Evolutionary conservation across 305 asterid species (phyloP).

Genomic region (Nicotiana rustica): DNA sequence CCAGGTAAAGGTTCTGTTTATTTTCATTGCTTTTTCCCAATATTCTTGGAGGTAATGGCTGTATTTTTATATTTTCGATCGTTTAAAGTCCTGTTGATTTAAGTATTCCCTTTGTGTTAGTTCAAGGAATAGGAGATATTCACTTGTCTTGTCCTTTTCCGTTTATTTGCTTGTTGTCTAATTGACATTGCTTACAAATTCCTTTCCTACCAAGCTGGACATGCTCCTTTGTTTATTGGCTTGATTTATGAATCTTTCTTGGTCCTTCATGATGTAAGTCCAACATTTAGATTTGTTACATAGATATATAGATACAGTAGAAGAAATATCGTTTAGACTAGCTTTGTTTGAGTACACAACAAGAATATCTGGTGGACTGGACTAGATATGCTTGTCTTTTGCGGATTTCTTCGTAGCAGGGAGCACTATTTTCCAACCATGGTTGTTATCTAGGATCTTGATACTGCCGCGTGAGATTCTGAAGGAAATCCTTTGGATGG

Average conservation of each 20-base stretch:
- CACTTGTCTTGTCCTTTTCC: constrained; percentile 6
- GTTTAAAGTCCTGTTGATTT: constrained; percentile 3
- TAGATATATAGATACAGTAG: background rate
- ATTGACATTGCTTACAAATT: background rate
- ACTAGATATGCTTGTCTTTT: constrained; percentile 9
- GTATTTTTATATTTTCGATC: background rate
- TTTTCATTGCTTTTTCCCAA: background rate
- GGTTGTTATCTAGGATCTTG: background rate
- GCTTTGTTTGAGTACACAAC: constrained; percentile 8
- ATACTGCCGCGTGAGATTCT: background rate
- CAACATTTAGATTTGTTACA: background rate
- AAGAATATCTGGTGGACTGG: constrained; percentile 26
- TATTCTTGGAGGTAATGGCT: background rate
- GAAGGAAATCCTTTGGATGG: background rate
- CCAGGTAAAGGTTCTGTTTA: constrained; percentile 61
- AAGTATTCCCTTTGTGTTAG: background rate
- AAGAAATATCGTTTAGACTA: background rate
- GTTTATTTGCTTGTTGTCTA: constrained; percentile 1
- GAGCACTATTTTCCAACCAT: background rate
- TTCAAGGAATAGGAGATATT: constrained; percentile 11
- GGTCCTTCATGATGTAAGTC: background rate
- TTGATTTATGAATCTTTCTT: constrained; percentile 7
- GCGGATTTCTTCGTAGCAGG: background rate
- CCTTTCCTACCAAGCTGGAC: background rate
- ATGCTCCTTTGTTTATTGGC: constrained; percentile 14